Evolutionary conservation across 2,329 filamentous ascomycete genomes (phyloP).

Genomic region (Trichocomaceae sp.): DNA sequence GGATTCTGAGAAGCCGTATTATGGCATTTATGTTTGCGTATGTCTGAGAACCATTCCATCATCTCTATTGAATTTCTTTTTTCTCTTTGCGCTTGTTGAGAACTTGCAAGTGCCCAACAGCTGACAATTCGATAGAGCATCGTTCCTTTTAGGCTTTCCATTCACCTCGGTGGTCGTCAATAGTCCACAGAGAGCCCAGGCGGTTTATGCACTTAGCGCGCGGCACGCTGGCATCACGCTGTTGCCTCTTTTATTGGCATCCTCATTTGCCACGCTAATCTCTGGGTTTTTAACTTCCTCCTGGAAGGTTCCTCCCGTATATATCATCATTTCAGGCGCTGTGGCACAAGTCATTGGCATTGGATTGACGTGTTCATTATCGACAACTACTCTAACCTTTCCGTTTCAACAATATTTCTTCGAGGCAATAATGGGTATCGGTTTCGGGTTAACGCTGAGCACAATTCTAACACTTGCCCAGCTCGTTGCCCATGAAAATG

Average conservation of each 20-base stretch:
- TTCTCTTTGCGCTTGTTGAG: neutral
- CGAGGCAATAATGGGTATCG: conserved; percentile 32
- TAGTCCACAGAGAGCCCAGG: conserved; percentile 33
- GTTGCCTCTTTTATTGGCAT: conserved; percentile 29
- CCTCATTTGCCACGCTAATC: conserved; percentile 21
- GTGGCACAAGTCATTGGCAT: conserved; percentile 30
- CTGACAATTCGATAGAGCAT: neutral
- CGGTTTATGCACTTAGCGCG: conserved; percentile 25
- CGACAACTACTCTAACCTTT: conserved; percentile 15
- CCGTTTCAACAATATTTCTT: conserved; percentile 26
- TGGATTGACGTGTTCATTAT: conserved; percentile 24
- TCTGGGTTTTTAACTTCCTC: conserved; percentile 25
- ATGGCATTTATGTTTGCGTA: conserved; percentile 30
- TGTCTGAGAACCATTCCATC: conserved; percentile 11
- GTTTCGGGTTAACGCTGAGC: conserved; percentile 30
- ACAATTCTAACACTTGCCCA: conserved; percentile 27
- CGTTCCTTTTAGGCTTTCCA: conserved; percentile 22
- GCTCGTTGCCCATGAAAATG: conserved; percentile 24
- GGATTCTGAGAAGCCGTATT: conserved; percentile 26
- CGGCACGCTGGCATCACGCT: conserved; percentile 29
- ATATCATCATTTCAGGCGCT: conserved; percentile 24
- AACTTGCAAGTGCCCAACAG: neutral
- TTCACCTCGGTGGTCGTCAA: conserved; percentile 21
- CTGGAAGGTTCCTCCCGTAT: conserved; percentile 23
- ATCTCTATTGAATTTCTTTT: neutral